Base-by-base conservation (phyloP, 2,329 filamentous ascomycete species). In the Cladophialophora immunda region DNA sequence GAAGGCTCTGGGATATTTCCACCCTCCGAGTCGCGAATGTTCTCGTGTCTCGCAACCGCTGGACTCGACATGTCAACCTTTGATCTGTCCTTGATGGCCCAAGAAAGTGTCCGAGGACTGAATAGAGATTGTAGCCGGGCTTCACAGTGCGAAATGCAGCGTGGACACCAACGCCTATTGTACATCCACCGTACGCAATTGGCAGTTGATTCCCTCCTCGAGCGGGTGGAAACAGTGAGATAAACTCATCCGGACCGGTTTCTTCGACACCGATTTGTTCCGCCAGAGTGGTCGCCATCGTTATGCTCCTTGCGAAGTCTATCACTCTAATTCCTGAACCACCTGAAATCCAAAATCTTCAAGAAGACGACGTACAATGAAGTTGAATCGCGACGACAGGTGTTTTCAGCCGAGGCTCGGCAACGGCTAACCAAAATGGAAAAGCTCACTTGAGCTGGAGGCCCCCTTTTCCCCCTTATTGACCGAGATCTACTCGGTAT, bases 21-120 rank as follows among this genome's bases (percentile, higher is more conserved):
- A 86, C 79, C 3, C 81, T 75, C 1, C 82, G 76, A 0, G 83
- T 85, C 2, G 80, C 79, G 62, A 86, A 86, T 0, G 81, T 81
- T 15, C 80, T 76, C 0, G 84, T 85, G 57, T 81, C 78, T 13
- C 84, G 77, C 1, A 79, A 76, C 17, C 68, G 70, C 19, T 75
- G 73, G 1, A 83, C 80, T 2, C 68, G 76, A 58, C 78, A 79
- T 38, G 71, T 71, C 0, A 85, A 67, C 17, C 77, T 78, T 22
- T 77, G 74, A 29, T 81, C 78, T 0, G 75, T 81, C 19, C 77
- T 73, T 2, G 82, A 79, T 1, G 84, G 83, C 1, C 83, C 81
- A 0, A 83, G 78, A 57, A 80, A 86, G 64, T 83, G 77, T 0
- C 84, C 84, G 0, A 81, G 69, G 0, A 82, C 70, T 0, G 82